phyloP scores from a whole-genome alignment of 192 early-diverging fungal genomes.

The Gaertneriomyces sp. region DNA sequence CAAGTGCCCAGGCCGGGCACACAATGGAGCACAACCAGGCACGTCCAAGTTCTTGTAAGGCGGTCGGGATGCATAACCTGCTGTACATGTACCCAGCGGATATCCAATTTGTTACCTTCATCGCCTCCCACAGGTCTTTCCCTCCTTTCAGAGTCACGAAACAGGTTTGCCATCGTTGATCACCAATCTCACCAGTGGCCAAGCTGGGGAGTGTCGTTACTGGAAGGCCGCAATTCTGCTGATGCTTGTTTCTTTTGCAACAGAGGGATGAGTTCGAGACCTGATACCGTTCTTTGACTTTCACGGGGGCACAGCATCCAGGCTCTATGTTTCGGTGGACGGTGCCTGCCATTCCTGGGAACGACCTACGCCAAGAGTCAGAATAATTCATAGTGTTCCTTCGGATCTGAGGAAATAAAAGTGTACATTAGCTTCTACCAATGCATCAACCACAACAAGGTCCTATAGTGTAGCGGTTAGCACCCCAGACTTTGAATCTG shows the following conservation, averaged over 20 bases:
- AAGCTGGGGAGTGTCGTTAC: background rate
- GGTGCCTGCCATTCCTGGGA: background rate
- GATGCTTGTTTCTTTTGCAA: no score
- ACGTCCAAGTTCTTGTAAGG: no score
- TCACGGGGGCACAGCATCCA: background rate
- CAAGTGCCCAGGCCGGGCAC: no score
- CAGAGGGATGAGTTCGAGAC: background rate
- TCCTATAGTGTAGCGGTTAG: slow-evolving; percentile 48
- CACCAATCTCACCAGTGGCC: background rate
- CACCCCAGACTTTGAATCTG: slow-evolving; percentile 48
- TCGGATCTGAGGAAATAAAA: no score
- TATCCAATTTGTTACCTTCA: no score
- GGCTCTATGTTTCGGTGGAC: background rate
- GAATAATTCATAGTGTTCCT: no score
- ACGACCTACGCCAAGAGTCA: no score
- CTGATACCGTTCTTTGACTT: background rate
- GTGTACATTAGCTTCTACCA: no score
- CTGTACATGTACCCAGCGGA: no score
- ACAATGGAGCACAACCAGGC: no score
- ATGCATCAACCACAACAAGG: background rate
- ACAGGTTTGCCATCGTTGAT: background rate
- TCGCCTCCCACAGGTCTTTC: slow-evolving; percentile 5
- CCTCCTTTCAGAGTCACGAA: slow-evolving; percentile 1
- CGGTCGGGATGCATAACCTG: no score
- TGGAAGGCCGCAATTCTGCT: no score